Conservation (phyloP, 1,284 basidiomycete genomes). For the Wolfiporia cocos region DNA sequence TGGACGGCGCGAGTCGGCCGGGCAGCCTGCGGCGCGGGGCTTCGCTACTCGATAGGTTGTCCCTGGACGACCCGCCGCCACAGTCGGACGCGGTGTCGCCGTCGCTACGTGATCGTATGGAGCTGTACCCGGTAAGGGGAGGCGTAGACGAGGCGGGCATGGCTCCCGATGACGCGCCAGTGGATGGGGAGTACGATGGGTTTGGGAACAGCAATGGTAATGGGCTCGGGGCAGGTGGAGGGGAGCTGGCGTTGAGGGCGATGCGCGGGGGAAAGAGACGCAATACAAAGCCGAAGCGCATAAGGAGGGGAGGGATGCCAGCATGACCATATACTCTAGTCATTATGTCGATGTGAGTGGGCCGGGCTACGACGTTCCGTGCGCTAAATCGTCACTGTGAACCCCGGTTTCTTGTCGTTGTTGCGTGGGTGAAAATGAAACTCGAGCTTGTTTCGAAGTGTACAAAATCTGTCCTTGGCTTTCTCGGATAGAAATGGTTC, state of each 20-base stretch:
- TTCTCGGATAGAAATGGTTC: too few relatives aligned
- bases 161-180: not conserved
- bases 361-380: too few relatives aligned
- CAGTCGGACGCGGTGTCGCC: conserved; percentile 11
- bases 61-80: conserved; percentile 16
- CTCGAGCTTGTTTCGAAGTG: too few relatives aligned
- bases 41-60: conserved; percentile 34
- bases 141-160: conserved; percentile 28
- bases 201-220: too few relatives aligned
- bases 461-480: too few relatives aligned
- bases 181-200: conserved; percentile 4
- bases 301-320: conserved; percentile 5
- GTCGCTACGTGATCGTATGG: conserved; percentile 36
- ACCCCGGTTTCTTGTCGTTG: too few relatives aligned
- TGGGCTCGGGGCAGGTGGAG: not conserved
- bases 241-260: not conserved
- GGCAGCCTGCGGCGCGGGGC: conserved; percentile 26
- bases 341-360: too few relatives aligned
- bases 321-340: too few relatives aligned
- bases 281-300: conserved; percentile 4
- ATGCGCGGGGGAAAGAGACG: conserved; percentile 5
- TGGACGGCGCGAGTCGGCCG: too few relatives aligned
- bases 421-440: too few relatives aligned
- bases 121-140: conserved; percentile 32
- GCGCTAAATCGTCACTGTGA: too few relatives aligned